These are phyloP conservation scores for Zanthoxylum bungeanum DNA, from an alignment of 345 rosid species.

Conservation along the genomic window DNA sequence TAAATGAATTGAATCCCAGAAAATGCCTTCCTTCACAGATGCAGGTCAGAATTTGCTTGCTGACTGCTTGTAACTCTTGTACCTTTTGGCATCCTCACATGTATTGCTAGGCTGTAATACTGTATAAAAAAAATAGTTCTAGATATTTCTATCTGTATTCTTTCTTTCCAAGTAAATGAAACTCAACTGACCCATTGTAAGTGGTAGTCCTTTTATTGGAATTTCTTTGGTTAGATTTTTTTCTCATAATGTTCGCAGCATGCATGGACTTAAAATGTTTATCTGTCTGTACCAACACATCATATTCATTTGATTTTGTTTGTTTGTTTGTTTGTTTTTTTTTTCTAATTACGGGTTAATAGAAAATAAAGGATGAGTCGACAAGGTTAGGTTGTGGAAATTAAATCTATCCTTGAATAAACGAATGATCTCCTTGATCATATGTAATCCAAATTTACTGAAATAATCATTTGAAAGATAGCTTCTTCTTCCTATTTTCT, in stretches of 20 bases:
- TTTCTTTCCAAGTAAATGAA: background rate
- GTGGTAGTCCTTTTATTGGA: background rate
- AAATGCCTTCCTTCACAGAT: background rate
- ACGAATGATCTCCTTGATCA: background rate
- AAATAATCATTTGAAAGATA: background rate
- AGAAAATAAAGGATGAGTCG: background rate
- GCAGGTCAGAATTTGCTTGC: constrained; percentile 1
- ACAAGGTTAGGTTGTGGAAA: background rate
- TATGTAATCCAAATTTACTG: background rate
- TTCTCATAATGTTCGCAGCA: background rate
- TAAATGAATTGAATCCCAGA: background rate
- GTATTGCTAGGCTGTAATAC: background rate
- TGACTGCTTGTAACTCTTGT: background rate
- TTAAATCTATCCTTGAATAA: background rate
- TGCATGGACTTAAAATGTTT: background rate
- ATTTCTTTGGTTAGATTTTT: background rate
- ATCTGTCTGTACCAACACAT: background rate
- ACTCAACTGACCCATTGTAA: background rate
- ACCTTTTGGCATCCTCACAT: background rate
- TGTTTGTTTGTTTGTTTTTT: background rate
- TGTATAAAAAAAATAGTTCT: background rate
- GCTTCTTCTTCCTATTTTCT: background rate
- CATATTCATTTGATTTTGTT: background rate
- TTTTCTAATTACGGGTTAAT: background rate
- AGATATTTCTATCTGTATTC: background rate